Percentiles rank a stretch among this genome's conserved stretches.
phyloP scores from a whole-genome alignment of 345 rosid species.

The Cardamine occulta region DNA sequence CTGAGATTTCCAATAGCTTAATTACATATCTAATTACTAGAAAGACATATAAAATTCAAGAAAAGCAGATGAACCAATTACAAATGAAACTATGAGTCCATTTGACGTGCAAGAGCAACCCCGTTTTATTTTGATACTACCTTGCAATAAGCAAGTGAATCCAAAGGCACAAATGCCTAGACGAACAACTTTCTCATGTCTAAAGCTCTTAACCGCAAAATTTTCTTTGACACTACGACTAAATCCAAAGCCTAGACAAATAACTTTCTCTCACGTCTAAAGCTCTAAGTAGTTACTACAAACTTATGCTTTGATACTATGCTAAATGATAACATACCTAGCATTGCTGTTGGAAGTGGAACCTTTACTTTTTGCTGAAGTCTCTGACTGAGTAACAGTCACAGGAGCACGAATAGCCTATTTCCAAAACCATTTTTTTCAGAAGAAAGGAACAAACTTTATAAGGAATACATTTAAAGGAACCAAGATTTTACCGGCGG shows the following conservation, averaged over 20 bases:
- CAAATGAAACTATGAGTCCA: background rate
- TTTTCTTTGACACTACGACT: too few relatives aligned
- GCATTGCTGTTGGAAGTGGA: slow-evolving; percentile 63
- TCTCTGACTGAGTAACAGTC: slow-evolving; percentile 46
- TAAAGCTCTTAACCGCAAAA: background rate
- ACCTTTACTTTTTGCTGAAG: slow-evolving; percentile 54
- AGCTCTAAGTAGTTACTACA: background rate
- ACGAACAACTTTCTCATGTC: background rate
- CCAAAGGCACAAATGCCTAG: background rate
- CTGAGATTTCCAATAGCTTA: slow-evolving; percentile 51
- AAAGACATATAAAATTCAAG: slow-evolving; percentile 4
- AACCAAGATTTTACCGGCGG: slow-evolving; percentile 45
- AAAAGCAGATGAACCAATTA: background rate
- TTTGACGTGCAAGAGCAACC: background rate
- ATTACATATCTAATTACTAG: slow-evolving; percentile 23
- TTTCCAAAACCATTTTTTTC: slow-evolving; percentile 11
- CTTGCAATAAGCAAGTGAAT: background rate
- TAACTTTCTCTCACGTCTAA: background rate
- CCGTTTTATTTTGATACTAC: background rate
- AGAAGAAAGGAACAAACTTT: background rate
- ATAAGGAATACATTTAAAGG: background rate
- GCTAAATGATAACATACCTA: slow-evolving; percentile 46
- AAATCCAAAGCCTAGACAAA: background rate
- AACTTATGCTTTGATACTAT: background rate
- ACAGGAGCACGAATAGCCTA: slow-evolving; percentile 51